Conservation (phyloP, 164 flowering plant genomes). For the Hamamelis virginiana region DNA sequence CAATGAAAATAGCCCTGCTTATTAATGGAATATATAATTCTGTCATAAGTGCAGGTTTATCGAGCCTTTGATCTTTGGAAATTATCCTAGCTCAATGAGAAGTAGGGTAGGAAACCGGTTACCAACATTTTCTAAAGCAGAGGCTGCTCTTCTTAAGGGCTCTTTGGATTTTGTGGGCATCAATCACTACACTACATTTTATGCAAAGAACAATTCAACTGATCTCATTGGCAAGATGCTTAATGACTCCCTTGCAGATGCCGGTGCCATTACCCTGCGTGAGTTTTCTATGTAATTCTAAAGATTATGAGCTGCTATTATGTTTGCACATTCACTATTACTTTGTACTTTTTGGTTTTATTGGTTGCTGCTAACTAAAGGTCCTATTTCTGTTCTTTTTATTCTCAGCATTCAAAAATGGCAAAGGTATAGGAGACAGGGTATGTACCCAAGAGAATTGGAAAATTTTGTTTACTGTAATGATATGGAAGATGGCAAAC, state of each 20-base stretch:
- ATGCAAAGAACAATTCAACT: slow-evolving; percentile 45
- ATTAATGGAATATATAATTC: too few relatives aligned
- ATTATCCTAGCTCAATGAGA: slow-evolving; percentile 86
- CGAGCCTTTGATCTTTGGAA: slow-evolving; percentile 78
- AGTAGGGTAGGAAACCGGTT: slow-evolving; percentile 64
- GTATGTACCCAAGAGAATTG: slow-evolving; percentile 26
- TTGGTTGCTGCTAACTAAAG: not conserved
- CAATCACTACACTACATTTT: slow-evolving; percentile 92
- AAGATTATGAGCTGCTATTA: too few relatives aligned
- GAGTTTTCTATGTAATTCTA: too few relatives aligned
- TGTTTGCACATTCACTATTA: too few relatives aligned
- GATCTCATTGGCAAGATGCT: slow-evolving; percentile 44
- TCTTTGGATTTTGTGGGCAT: slow-evolving; percentile 89
- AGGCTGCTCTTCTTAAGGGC: slow-evolving; percentile 64
- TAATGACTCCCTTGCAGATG: slow-evolving; percentile 67
- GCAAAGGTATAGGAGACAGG: slow-evolving; percentile 65
- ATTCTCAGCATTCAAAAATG: slow-evolving; percentile 56
- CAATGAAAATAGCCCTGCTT: not conserved
- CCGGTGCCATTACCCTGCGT: slow-evolving; percentile 78
- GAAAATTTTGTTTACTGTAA: too few relatives aligned
- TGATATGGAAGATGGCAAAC: too few relatives aligned
- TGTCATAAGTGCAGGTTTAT: slow-evolving; percentile 57
- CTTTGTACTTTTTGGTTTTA: not conserved
- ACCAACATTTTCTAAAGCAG: slow-evolving; percentile 58
- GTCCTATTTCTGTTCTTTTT: not conserved